Evolutionary conservation across 1,284 basidiomycete genomes (phyloP).

Genomic region (Cutaneotrichosporon curvatum): DNA sequence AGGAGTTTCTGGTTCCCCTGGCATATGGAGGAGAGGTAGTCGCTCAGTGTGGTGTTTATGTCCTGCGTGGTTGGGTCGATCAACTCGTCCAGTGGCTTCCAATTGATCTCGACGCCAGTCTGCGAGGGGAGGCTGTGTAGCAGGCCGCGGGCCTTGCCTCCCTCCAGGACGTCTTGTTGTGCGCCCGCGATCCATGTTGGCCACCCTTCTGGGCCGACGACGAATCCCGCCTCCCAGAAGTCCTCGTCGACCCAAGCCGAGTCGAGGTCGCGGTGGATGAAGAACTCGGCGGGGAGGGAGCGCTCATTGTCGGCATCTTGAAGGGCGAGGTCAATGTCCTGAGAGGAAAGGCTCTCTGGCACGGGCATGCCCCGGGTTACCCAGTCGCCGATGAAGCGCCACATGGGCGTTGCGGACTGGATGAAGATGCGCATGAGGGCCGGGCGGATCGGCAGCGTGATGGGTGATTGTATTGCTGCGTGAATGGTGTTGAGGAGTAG

Average conservation of each 20-base stretch:
- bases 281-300: conserved; percentile 65
- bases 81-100: conserved; percentile 21
- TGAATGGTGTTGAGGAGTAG: conserved; percentile 60
- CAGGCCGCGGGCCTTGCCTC: conserved; percentile 72
- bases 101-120: conserved; percentile 14
- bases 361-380: conserved; percentile 62
- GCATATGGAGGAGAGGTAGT: conserved; percentile 56
- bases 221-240: conserved; percentile 71
- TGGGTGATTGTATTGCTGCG: conserved; percentile 49
- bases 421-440: conserved; percentile 58
- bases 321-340: conserved; percentile 23
- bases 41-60: conserved; percentile 50
- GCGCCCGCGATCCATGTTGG: conserved; percentile 29
- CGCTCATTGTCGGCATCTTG: conserved; percentile 47
- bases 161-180: conserved; percentile 56
- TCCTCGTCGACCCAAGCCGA: conserved; percentile 59
- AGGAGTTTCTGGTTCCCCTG: conserved; percentile 54
- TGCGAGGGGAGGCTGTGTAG: conserved; percentile 50
- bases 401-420: conserved; percentile 60
- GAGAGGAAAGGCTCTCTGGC: conserved; percentile 18
- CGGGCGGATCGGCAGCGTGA: background rate
- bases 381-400: conserved; percentile 67
- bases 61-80: background rate
- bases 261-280: conserved; percentile 63
- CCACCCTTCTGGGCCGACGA: conserved; percentile 50